phyloP scores from a whole-genome alignment of 2,329 filamentous ascomycete genomes.

The Aspergillus neotritici region DNA sequence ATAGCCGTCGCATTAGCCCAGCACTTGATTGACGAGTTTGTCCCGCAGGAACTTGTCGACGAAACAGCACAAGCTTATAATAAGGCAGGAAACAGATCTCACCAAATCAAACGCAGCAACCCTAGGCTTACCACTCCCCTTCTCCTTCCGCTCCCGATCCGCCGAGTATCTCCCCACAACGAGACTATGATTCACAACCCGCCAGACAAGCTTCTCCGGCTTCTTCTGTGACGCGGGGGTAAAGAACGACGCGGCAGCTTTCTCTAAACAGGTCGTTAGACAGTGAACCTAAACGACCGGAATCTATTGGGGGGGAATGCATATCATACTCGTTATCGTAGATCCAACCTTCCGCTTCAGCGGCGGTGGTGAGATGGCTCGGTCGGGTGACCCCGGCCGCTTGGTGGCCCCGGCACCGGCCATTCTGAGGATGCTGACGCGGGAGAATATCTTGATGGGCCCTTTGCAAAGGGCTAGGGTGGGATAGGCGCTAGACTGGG shows the following conservation, averaged over 20 bases:
- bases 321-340: slow-evolving; percentile 51
- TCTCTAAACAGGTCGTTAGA: slow-evolving; percentile 18
- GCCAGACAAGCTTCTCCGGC: slow-evolving; percentile 69
- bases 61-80: too few relatives aligned
- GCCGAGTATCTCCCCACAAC: slow-evolving; percentile 68
- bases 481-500: slow-evolving; percentile 9
- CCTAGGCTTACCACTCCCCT: slow-evolving; percentile 21
- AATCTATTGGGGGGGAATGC: too few relatives aligned
- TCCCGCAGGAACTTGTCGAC: too few relatives aligned
- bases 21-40: neutral
- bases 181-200: slow-evolving; percentile 60
- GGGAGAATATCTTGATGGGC: slow-evolving; percentile 6
- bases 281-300: neutral
- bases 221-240: slow-evolving; percentile 79
- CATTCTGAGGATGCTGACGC: slow-evolving; percentile 19
- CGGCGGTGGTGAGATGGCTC: slow-evolving; percentile 53
- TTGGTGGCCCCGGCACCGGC: slow-evolving; percentile 27
- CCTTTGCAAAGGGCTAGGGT: neutral
- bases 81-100: slow-evolving; percentile 13
- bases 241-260: slow-evolving; percentile 76
- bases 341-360: slow-evolving; percentile 51
- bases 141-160: slow-evolving; percentile 14
- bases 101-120: slow-evolving; percentile 47
- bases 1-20: neutral
- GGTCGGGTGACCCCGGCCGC: slow-evolving; percentile 29